Conservation (phyloP, 768 basidiomycete genomes). For the Mycena albidolilacea region DNA sequence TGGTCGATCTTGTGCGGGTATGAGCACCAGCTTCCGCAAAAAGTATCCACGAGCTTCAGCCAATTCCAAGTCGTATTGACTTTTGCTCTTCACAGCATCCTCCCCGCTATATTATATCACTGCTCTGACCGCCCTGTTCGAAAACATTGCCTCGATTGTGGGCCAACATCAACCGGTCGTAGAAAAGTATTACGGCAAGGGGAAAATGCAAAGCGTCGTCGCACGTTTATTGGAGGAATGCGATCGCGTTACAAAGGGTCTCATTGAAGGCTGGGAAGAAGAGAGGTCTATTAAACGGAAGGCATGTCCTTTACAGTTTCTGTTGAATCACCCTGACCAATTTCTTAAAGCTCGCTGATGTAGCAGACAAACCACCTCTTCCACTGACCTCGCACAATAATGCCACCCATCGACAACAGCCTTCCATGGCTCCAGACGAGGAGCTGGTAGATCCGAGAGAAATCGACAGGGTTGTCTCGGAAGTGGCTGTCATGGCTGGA, state of each 20-base stretch:
- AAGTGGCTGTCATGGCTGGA: slow-evolving; percentile 90
- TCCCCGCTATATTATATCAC: slow-evolving; percentile 95
- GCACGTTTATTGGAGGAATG: slow-evolving; percentile 85
- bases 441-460: slow-evolving; percentile 86
- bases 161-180: slow-evolving; percentile 98
- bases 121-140: slow-evolving; percentile 91
- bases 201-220: slow-evolving; percentile 89
- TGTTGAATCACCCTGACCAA: not conserved
- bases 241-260: slow-evolving; percentile 83
- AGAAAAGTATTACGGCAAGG: slow-evolving; percentile 95
- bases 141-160: slow-evolving; percentile 95
- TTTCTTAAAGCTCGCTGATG: slow-evolving; percentile 60
- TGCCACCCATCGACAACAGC: slow-evolving; percentile 49
- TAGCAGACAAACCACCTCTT: slow-evolving; percentile 58
- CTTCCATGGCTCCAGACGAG: slow-evolving; percentile 59
- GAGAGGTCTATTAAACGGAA: slow-evolving; percentile 88
- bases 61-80: slow-evolving; percentile 3
- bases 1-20: slow-evolving; percentile 89
- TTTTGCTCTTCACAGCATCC: slow-evolving; percentile 70
- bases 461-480: slow-evolving; percentile 91
- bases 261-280: slow-evolving; percentile 92
- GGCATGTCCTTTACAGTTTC: slow-evolving; percentile 54
- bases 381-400: slow-evolving; percentile 46
- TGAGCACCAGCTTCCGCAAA: slow-evolving; percentile 85
- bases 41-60: slow-evolving; percentile 63